Conservation (phyloP, 1,284 basidiomycete genomes). For the Ceratobasidium sp. region DNA sequence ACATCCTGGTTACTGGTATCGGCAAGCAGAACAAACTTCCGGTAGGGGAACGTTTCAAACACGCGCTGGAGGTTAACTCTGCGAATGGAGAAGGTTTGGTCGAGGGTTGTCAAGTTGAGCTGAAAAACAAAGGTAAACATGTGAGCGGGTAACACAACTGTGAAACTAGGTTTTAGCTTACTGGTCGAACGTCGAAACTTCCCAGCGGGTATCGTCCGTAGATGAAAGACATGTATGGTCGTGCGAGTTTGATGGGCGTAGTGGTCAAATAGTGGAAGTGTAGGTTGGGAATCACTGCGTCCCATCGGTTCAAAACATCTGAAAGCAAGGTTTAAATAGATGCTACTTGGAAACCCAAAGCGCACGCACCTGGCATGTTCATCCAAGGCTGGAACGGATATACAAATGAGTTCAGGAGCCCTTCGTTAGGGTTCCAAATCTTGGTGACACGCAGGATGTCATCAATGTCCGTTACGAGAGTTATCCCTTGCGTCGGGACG, state of each 20-base stretch:
- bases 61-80: conserved; percentile 46
- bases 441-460: conserved; percentile 50
- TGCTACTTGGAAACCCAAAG: not conserved
- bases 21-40: conserved; percentile 49
- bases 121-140: not conserved
- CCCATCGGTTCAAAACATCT: conserved; percentile 36
- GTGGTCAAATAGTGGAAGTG: conserved; percentile 51
- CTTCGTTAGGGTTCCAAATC: conserved; percentile 48
- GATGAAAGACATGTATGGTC: conserved; percentile 48
- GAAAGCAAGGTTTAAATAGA: not conserved
- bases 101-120: conserved; percentile 47
- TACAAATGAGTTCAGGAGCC: conserved; percentile 48
- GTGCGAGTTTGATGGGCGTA: conserved; percentile 42
- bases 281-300: conserved; percentile 24
- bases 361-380: conserved; percentile 47
- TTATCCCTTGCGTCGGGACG: conserved; percentile 49
- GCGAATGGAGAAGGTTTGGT: conserved; percentile 47
- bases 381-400: conserved; percentile 48
- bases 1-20: conserved; percentile 49
- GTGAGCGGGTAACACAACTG: not conserved
- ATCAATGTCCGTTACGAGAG: conserved; percentile 49
- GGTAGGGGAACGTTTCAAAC: conserved; percentile 48
- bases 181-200: conserved; percentile 49
- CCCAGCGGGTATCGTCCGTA: conserved; percentile 48
- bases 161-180: not conserved